A percentile compares a stretch with the other conserved stretches of the same genome.
These are phyloP conservation scores for Fusarium circinatum DNA, from an alignment of 2,329 filamentous ascomycete genomes.

Conservation along the genomic window DNA sequence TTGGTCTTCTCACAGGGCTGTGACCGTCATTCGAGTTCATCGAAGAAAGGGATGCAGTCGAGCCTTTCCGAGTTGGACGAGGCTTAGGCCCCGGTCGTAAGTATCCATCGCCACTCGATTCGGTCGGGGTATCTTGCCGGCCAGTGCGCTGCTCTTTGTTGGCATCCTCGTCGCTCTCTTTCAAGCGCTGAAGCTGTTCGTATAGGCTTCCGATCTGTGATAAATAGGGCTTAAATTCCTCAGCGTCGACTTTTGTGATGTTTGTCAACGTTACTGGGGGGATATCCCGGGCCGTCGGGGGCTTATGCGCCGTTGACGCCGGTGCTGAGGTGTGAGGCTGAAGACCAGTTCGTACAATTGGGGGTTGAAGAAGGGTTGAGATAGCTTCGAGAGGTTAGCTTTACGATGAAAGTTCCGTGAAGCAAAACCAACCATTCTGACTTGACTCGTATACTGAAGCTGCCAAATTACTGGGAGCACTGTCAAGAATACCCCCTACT, in stretches of 20 bases:
- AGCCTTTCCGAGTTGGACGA: slow-evolving; percentile 47
- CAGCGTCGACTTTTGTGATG: slow-evolving; percentile 80
- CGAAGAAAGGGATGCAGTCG: slow-evolving; percentile 59
- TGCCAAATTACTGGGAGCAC: slow-evolving; percentile 65
- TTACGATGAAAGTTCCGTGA: neutral
- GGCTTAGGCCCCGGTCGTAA: slow-evolving; percentile 55
- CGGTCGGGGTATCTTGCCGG: slow-evolving; percentile 56
- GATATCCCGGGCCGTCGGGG: slow-evolving; percentile 88
- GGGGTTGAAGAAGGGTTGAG: slow-evolving; percentile 89
- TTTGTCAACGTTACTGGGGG: slow-evolving; percentile 93
- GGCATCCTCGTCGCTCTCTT: slow-evolving; percentile 77
- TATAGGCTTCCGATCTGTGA: slow-evolving; percentile 87
- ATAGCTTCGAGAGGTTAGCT: slow-evolving; percentile 69
- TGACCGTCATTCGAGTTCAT: slow-evolving; percentile 61
- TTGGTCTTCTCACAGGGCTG: slow-evolving; percentile 56
- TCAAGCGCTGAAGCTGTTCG: slow-evolving; percentile 86
- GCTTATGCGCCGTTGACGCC: slow-evolving; percentile 76
- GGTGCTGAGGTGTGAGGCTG: slow-evolving; percentile 80
- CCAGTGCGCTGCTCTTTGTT: slow-evolving; percentile 53
- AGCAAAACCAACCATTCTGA: slow-evolving; percentile 74
- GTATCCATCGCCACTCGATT: slow-evolving; percentile 54
- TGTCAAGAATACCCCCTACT: slow-evolving; percentile 84
- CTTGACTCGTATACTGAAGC: slow-evolving; percentile 74
- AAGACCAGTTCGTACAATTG: slow-evolving; percentile 88
- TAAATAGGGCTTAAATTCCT: slow-evolving; percentile 86